Evolutionary conservation across 345 rosid species (phyloP).

Genomic region (Gossypium bickii): DNA sequence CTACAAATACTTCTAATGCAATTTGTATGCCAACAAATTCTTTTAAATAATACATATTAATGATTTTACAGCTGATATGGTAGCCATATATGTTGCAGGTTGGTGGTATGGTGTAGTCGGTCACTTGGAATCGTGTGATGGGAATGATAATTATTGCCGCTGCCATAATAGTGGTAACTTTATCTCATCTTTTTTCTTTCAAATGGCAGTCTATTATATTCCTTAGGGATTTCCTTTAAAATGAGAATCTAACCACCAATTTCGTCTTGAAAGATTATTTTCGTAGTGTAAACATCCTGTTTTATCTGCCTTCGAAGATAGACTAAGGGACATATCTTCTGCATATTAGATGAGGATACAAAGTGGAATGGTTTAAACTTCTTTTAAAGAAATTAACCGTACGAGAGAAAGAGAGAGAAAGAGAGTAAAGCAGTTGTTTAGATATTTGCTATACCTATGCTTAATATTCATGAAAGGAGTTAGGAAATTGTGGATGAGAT

Average conservation of each 20-base stretch:
- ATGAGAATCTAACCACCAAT: conserved; percentile 18
- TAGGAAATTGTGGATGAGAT: conserved; percentile 29
- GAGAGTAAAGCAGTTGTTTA: background rate
- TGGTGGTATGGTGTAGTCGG: conserved; percentile 97
- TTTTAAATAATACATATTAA: background rate
- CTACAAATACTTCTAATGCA: background rate
- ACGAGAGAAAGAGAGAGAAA: no score
- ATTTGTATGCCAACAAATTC: background rate
- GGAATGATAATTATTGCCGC: conserved; percentile 53
- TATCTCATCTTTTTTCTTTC: conserved; percentile 13
- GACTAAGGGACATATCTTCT: background rate
- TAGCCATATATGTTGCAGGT: conserved; percentile 39
- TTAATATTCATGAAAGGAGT: conserved; percentile 8
- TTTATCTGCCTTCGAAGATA: conserved; percentile 10
- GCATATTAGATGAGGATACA: background rate
- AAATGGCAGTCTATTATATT: conserved; percentile 14
- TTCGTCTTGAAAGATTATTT: conserved; percentile 16
- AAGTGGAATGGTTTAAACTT: no score
- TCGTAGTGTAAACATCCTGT: conserved; percentile 19
- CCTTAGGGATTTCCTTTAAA: conserved; percentile 12
- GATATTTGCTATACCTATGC: background rate
- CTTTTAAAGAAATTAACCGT: no score
- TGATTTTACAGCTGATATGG: background rate
- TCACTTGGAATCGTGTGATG: conserved; percentile 80
- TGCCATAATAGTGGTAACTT: conserved; percentile 64